Percentiles rank a stretch among this genome's conserved stretches.
Evolutionary conservation across 2,329 filamentous ascomycete genomes (phyloP).

Genomic region (Bimuria novae-zelandiae): DNA sequence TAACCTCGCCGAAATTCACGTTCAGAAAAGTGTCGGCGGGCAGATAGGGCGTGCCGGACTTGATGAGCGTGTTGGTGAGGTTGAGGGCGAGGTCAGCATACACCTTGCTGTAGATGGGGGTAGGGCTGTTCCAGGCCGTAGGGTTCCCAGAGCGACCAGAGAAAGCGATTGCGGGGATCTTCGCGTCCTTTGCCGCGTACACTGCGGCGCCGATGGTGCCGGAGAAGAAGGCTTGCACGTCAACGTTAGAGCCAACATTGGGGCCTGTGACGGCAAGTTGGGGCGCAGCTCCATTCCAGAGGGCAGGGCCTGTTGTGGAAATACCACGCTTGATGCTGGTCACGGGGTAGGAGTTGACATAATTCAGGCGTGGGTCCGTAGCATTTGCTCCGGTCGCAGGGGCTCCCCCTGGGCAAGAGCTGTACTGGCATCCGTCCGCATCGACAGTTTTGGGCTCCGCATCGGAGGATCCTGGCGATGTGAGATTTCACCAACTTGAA

Average conservation of each 20-base stretch:
- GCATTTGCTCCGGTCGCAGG: conserved; percentile 62
- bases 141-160: conserved; percentile 58
- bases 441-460: conserved; percentile 54
- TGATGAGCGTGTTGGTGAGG: conserved; percentile 61
- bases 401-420: conserved; percentile 64
- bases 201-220: conserved; percentile 70
- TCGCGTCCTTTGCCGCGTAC: conserved; percentile 58
- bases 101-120: conserved; percentile 59
- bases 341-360: conserved; percentile 72
- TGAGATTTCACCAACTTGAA: not conserved
- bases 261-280: conserved; percentile 70
- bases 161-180: conserved; percentile 71
- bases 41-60: conserved; percentile 65
- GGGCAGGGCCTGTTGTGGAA: conserved; percentile 57
- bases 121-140: conserved; percentile 58
- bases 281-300: conserved; percentile 58
- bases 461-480: conserved; percentile 57
- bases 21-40: conserved; percentile 67
- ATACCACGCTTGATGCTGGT: conserved; percentile 69
- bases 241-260: conserved; percentile 66
- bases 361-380: conserved; percentile 65
- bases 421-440: conserved; percentile 59
- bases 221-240: conserved; percentile 60
- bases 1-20: conserved; percentile 68
- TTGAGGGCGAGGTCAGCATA: conserved; percentile 67